phyloP scores from a whole-genome alignment of 2,329 filamentous ascomycete genomes.

The Cladosporium sp. region DNA sequence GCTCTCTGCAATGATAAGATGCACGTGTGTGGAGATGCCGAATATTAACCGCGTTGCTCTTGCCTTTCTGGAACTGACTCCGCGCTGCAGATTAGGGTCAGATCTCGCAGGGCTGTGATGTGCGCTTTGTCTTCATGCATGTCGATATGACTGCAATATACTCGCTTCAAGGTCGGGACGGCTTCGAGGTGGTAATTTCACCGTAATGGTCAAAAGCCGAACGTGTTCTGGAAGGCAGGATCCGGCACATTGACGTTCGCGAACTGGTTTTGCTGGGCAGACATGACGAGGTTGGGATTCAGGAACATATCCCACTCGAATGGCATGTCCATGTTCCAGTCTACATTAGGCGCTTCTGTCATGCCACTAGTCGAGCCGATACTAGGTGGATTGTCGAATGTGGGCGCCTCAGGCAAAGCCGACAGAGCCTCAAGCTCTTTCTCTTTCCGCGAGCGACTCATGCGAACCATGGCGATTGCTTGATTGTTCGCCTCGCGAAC shows the following conservation, averaged over 20 bases:
- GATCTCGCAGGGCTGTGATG: no score
- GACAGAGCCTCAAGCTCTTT: conserved; percentile 30
- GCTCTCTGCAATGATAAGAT: conserved; percentile 2
- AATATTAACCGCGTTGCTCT: neutral
- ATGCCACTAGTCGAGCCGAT: conserved; percentile 22
- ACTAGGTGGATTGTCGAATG: conserved; percentile 28
- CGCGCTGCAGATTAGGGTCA: neutral
- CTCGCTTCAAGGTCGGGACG: no score
- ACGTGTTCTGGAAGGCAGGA: conserved; percentile 6
- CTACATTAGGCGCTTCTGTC: conserved; percentile 28
- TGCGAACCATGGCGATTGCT: conserved; percentile 27
- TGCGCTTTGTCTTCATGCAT: neutral
- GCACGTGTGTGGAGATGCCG: conserved; percentile 1
- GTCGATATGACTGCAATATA: no score
- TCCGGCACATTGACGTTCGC: conserved; percentile 5
- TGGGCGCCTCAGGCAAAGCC: conserved; percentile 22
- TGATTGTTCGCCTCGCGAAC: conserved; percentile 36
- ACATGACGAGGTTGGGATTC: conserved; percentile 31
- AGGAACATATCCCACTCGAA: conserved; percentile 34
- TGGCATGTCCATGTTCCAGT: conserved; percentile 30
- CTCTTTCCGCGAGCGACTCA: conserved; percentile 30
- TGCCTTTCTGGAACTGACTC: neutral
- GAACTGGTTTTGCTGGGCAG: conserved; percentile 21
- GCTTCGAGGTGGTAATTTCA: neutral
- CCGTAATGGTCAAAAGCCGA: conserved; percentile 9